A percentile compares a stretch with the other conserved stretches of the same genome.
Evolutionary conservation across 2,329 filamentous ascomycete species (phyloP).

Genomic region (Rhexocercosporidium sp.): DNA sequence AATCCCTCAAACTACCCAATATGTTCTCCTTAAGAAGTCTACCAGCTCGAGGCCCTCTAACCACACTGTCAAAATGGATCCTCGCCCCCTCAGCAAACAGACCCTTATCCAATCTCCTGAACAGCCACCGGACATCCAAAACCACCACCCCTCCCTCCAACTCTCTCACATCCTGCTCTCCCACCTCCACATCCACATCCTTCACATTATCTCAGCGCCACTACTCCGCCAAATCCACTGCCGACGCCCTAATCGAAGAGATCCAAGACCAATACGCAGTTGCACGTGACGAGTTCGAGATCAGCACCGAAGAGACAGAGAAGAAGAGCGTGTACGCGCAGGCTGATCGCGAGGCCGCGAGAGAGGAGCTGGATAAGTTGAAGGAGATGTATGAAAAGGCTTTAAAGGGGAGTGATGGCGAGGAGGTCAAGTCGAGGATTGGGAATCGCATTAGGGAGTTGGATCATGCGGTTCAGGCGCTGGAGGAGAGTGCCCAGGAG

Average conservation of each 20-base stretch:
- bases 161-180: background rate
- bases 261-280: constrained; percentile 44
- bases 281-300: constrained; percentile 54
- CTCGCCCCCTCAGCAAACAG: background rate
- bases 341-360: constrained; percentile 51
- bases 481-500: constrained; percentile 48
- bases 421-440: constrained; percentile 50
- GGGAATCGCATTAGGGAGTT: constrained; percentile 52
- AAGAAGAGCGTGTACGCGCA: constrained; percentile 50
- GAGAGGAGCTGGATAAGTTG: constrained; percentile 49
- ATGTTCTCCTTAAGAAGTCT: constrained; percentile 33
- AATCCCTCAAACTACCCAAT: background rate
- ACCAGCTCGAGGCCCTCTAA: constrained; percentile 21
- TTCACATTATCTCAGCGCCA: background rate
- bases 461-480: constrained; percentile 47
- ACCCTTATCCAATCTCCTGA: constrained; percentile 9
- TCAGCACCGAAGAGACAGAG: constrained; percentile 53
- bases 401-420: constrained; percentile 44
- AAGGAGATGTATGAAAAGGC: constrained; percentile 40
- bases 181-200: too few relatives aligned
- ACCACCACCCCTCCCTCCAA: background rate
- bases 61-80: constrained; percentile 23
- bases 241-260: background rate
- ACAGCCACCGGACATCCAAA: background rate
- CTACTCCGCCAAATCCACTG: constrained; percentile 1